Evolutionary conservation across 176 grass and related monocot genomes (phyloP).

Genomic region (Aegilops speltoides): DNA sequence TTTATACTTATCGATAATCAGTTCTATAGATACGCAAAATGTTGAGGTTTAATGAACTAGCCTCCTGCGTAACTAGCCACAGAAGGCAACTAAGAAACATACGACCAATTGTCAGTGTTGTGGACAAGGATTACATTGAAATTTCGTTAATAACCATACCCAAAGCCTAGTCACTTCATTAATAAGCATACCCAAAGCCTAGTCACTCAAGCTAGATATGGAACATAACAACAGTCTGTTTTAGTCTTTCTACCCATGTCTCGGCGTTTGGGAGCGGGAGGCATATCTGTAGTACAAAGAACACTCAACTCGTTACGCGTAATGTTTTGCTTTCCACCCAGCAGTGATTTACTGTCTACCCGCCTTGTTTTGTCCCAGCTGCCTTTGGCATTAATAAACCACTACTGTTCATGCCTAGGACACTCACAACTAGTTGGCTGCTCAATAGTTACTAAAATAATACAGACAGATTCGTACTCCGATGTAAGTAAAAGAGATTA

Average conservation of each 20-base stretch:
- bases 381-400: not conserved
- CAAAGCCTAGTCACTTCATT: not conserved
- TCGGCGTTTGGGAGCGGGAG: not conserved
- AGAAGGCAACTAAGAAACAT: not conserved
- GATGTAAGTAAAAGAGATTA: not conserved
- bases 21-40: not conserved
- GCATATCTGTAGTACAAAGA: not conserved
- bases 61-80: not conserved
- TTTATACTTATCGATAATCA: not conserved
- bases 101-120: not conserved
- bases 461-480: not conserved
- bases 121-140: not conserved
- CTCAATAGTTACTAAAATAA: not conserved
- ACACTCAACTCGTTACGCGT: not conserved
- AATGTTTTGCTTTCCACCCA: not conserved
- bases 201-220: not conserved
- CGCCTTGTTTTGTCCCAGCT: not conserved
- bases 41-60: not conserved
- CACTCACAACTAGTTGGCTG: not conserved
- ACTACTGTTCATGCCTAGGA: not conserved
- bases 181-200: not conserved
- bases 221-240: not conserved
- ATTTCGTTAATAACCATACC: not conserved
- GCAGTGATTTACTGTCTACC: not conserved
- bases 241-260: not conserved